Evolutionary conservation across 495 filamentous ascomycete genomes (phyloP), one percentile per base, ranked within the genome.

Genomic region (Penicillium ochrochloron): DNA sequence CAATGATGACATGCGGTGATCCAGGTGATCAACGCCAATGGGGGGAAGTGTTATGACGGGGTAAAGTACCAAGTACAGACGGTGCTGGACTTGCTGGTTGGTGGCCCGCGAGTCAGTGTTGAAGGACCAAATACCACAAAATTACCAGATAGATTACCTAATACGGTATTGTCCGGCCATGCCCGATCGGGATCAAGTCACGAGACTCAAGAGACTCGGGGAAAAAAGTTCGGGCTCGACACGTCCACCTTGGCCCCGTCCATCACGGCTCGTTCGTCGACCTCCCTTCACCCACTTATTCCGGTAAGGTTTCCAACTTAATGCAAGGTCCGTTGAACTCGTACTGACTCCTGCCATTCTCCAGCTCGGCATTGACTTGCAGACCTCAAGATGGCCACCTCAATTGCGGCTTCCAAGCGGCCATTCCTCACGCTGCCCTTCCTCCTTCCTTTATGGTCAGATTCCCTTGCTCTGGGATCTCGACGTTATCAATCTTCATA

Each of bases 401-500:
- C 62, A 50, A 69, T 73, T 61, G 62, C 64, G 42, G 65, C 70
- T 55, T 64, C 73, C 9, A 80, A 75, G 66, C 71, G 80, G 61
- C 75, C 76, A 2, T 78, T 82, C 62, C 67, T 80, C 37, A 78
- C 77, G 29, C 72, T 79, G 61, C 75, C 79, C 46, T 84, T 78
- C 56, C 74, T 76, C 67, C 72, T 77, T 42, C 72, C 76, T 52
- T 76, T 73, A 31, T 77, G 74, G 61, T 73, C 71, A 53, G 78
- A 82, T 58, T 62, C 75, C 8, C 61, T 75, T 29, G 62, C 72
- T 21, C 54, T 76, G 12, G 71, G 66, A 59, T 66, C 70, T 57
- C 77, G 70, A 62, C 85, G 90, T 48, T 82, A 89, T 69, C 85
- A 92, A 76, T 91, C 90, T 60, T 85, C 89, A 39, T 84, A 87